Percentiles rank a stretch among this genome's conserved stretches.
Conservation (phyloP, 2,329 filamentous ascomycete species). For the Didymella lethalis region DNA sequence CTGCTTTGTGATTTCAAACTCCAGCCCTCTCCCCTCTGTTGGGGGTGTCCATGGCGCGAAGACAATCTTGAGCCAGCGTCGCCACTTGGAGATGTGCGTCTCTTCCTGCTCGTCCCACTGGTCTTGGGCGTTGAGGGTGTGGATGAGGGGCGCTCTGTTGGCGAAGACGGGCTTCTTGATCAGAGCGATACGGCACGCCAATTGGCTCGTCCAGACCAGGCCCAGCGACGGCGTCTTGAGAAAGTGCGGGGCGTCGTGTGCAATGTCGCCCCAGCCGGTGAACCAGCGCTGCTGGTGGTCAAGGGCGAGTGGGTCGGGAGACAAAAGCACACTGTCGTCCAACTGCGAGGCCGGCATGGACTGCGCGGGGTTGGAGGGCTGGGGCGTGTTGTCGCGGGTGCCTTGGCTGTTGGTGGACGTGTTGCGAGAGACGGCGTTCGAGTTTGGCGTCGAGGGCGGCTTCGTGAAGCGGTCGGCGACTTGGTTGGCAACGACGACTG, state of each 20-base stretch:
- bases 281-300: conserved; percentile 95
- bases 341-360: conserved; percentile 24
- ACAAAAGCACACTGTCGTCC: conserved; percentile 46
- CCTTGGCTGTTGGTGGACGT: conserved; percentile 41
- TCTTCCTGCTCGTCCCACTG: conserved; percentile 50
- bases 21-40: conserved; percentile 63
- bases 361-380: conserved; percentile 18
- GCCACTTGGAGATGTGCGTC: conserved; percentile 66
- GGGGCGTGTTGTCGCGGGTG: conserved; percentile 26
- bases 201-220: conserved; percentile 89
- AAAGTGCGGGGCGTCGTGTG: conserved; percentile 34
- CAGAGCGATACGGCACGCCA: conserved; percentile 81
- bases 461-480: conserved; percentile 83
- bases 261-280: conserved; percentile 86
- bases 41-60: conserved; percentile 78
- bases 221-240: conserved; percentile 88
- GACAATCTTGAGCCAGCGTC: conserved; percentile 84
- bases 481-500: conserved; percentile 93
- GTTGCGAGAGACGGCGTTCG: conserved; percentile 39
- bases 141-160: conserved; percentile 25
- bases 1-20: conserved; percentile 71
- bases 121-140: conserved; percentile 49
- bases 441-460: conserved; percentile 28
- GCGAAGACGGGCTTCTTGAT: conserved; percentile 71
- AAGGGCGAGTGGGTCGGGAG: conserved; percentile 69